phyloP scores from a whole-genome alignment of 352 stramenopile genomes.

The Pythium angustatum region DNA sequence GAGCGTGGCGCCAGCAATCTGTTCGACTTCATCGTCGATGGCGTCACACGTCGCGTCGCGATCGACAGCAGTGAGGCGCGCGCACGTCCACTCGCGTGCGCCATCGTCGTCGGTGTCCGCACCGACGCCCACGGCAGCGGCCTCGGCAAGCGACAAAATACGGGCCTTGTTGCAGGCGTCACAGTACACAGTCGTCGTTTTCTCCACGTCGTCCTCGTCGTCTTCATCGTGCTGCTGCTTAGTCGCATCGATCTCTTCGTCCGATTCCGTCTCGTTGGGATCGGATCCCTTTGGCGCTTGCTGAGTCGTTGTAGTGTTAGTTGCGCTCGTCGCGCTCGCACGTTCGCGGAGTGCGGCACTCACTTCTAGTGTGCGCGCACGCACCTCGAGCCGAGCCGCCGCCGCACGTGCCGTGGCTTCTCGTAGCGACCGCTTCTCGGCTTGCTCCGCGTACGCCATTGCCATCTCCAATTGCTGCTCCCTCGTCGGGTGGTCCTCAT shows the following conservation, averaged over 20 bases:
- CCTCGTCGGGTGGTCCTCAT: background rate
- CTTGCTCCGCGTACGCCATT: slow-evolving; percentile 28
- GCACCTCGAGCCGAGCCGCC: slow-evolving; percentile 51
- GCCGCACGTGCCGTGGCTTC: slow-evolving; percentile 58
- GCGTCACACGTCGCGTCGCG: slow-evolving; percentile 46
- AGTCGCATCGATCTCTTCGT: background rate
- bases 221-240: slow-evolving; percentile 35
- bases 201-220: slow-evolving; percentile 53
- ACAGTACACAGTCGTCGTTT: slow-evolving; percentile 75
- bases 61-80: slow-evolving; percentile 33
- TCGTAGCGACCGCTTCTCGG: slow-evolving; percentile 32
- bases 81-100: slow-evolving; percentile 62
- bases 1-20: slow-evolving; percentile 55
- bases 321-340: slow-evolving; percentile 15
- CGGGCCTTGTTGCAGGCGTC: slow-evolving; percentile 81
- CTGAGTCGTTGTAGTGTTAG: too few species aligned
- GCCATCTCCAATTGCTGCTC: slow-evolving; percentile 20
- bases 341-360: slow-evolving; percentile 39
- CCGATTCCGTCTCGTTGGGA: slow-evolving; percentile 4
- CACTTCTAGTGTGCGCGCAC: slow-evolving; percentile 40
- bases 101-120: slow-evolving; percentile 4
- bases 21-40: slow-evolving; percentile 73
- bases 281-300: background rate
- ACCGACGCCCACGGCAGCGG: slow-evolving; percentile 28
- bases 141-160: slow-evolving; percentile 59